Percentiles rank a stretch among this genome's conserved stretches.
Conservation (phyloP, 2,329 filamentous ascomycete species). For the Colletotrichum horii region DNA sequence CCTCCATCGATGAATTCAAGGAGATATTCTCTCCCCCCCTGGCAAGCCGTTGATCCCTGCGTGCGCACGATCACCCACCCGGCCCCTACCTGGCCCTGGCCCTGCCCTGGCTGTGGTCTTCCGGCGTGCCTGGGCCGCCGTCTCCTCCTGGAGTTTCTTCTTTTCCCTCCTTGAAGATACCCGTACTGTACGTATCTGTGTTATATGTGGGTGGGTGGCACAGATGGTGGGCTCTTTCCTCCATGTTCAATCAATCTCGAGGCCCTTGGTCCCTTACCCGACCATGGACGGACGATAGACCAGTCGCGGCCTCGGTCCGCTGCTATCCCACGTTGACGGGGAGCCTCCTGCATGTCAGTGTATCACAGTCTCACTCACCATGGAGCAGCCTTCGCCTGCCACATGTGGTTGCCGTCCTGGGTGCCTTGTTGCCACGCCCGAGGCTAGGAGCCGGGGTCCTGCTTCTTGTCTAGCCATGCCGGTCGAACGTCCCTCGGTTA, state of each 20-base stretch:
- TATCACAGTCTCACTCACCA: constrained; percentile 1
- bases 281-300: neutral
- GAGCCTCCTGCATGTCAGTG: constrained; percentile 13
- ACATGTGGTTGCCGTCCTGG: neutral
- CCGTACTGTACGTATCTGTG: neutral
- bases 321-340: constrained; percentile 9
- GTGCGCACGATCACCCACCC: neutral
- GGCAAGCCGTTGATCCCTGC: constrained; percentile 3
- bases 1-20: neutral
- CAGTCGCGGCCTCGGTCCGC: constrained; percentile 1
- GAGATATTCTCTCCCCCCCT: neutral
- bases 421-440: neutral
- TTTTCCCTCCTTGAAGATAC: neutral
- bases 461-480: neutral
- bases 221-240: neutral
- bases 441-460: neutral
- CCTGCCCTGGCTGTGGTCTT: neutral
- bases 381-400: constrained; percentile 3
- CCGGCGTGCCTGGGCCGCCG: neutral
- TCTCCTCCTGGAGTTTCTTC: neutral
- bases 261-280: constrained; percentile 6
- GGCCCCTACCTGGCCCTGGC: neutral
- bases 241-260: neutral
- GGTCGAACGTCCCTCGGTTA: neutral
- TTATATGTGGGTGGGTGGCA: neutral